Evolutionary conservation across 1,139 yeast genomes (phyloP).

Genomic region (Blastobotrys proliferans): DNA sequence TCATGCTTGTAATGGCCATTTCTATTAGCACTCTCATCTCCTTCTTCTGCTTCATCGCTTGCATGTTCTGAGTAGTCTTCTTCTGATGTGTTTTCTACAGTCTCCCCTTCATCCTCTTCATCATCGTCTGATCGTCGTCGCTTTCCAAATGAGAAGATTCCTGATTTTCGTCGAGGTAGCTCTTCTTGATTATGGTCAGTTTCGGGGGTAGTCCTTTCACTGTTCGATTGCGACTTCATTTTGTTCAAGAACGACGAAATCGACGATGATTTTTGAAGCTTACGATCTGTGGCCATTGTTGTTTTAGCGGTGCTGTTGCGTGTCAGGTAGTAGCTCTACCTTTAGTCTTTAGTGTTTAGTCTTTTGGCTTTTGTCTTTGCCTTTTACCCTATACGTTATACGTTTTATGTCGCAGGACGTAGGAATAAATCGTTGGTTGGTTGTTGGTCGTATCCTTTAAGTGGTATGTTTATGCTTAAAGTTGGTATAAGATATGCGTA

Average conservation of each 20-base stretch:
- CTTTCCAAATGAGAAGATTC: constrained; percentile 6
- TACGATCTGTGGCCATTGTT: neutral
- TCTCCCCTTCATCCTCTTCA: neutral
- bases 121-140: constrained; percentile 2
- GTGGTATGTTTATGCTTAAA: no score
- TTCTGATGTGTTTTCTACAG: neutral
- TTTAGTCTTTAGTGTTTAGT: no score
- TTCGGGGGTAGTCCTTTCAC: neutral
- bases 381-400: no score
- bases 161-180: neutral
- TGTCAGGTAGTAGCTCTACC: no score
- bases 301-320: no score
- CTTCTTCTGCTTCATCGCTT: constrained; percentile 3
- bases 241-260: constrained; percentile 2
- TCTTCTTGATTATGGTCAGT: neutral
- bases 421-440: no score
- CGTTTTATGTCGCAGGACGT: no score
- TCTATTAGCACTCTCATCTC: constrained; percentile 1
- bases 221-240: constrained; percentile 3
- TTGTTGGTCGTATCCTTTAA: no score
- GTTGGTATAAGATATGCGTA: no score
- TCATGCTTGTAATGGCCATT: neutral
- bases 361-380: no score
- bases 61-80: neutral
- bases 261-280: constrained; percentile 1